phyloP scores from a whole-genome alignment of 805 yeast genomes.

The Lachancea sp. region DNA sequence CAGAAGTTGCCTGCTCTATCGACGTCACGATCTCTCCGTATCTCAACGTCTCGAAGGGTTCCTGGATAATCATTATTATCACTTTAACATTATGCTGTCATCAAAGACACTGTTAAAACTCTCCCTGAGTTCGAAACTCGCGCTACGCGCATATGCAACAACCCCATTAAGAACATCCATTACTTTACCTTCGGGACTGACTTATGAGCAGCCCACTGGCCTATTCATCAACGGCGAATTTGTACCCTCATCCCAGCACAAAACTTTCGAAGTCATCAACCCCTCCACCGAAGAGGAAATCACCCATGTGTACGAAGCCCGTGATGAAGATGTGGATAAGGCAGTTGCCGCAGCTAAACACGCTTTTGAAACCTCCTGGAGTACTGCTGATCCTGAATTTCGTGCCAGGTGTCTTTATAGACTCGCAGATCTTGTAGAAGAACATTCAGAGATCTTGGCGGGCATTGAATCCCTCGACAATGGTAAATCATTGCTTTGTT shows the following conservation, averaged over 20 bases:
- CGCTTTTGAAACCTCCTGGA: conserved; percentile 72
- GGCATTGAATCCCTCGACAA: conserved; percentile 82
- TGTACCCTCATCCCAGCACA: conserved; percentile 49
- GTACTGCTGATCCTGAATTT: conserved; percentile 56
- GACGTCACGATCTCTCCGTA: background rate
- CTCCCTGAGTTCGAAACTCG: conserved; percentile 9
- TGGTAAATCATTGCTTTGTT: conserved; percentile 73
- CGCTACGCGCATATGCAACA: conserved; percentile 26
- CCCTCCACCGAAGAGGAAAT: conserved; percentile 70
- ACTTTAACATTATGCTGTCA: background rate
- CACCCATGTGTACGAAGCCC: conserved; percentile 59
- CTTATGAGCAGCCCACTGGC: conserved; percentile 72
- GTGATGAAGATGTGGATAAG: conserved; percentile 65
- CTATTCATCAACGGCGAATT: conserved; percentile 71
- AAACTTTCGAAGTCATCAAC: conserved; percentile 56
- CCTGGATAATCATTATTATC: background rate
- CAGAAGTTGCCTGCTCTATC: too few species aligned
- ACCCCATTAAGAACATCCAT: conserved; percentile 43
- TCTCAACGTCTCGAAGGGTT: background rate
- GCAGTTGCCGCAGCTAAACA: conserved; percentile 82
- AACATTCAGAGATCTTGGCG: conserved; percentile 67
- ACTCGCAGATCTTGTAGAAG: conserved; percentile 74
- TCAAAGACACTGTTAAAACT: conserved; percentile 7
- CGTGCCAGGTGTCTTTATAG: conserved; percentile 59
- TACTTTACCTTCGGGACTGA: conserved; percentile 62